Conservation (phyloP, 306 rosid genomes). For the Inga laurina region DNA sequence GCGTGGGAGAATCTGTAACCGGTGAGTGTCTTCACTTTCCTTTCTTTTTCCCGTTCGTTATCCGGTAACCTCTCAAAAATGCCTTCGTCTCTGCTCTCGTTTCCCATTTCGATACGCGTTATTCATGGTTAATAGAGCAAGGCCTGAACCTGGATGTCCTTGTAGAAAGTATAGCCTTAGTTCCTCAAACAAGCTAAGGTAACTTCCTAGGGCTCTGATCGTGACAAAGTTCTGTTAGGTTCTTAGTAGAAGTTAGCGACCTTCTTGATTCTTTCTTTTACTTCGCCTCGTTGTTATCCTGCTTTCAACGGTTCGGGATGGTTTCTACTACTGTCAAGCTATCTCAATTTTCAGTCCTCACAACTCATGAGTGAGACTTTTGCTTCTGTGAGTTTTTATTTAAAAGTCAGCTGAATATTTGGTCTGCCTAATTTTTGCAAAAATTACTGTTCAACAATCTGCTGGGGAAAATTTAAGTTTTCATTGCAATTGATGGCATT, state of each 20-base stretch:
- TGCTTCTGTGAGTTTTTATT: no score
- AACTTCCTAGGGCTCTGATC: no score
- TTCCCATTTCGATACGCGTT: background rate
- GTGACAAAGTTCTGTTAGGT: background rate
- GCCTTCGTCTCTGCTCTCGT: background rate
- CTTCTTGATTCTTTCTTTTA: conserved; percentile 1
- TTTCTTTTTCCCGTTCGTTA: background rate
- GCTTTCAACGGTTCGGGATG: no score
- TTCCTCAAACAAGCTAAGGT: background rate
- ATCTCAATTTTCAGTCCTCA: no score
- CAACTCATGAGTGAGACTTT: background rate
- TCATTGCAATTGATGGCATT: background rate
- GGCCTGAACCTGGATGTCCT: background rate
- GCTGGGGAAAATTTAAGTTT: background rate
- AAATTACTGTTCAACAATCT: background rate
- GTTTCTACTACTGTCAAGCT: no score
- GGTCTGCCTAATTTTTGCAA: background rate
- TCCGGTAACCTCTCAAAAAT: background rate
- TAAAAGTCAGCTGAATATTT: background rate
- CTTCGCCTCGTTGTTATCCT: background rate
- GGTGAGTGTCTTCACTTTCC: background rate
- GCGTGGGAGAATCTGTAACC: no score
- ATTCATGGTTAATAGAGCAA: background rate
- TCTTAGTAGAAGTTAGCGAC: background rate
- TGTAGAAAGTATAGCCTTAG: background rate